Evolutionary conservation across 2,329 filamentous ascomycete species (phyloP), one percentile per base, ranked within the genome.

Genomic region (Calcarisporium arbuscula): DNA sequence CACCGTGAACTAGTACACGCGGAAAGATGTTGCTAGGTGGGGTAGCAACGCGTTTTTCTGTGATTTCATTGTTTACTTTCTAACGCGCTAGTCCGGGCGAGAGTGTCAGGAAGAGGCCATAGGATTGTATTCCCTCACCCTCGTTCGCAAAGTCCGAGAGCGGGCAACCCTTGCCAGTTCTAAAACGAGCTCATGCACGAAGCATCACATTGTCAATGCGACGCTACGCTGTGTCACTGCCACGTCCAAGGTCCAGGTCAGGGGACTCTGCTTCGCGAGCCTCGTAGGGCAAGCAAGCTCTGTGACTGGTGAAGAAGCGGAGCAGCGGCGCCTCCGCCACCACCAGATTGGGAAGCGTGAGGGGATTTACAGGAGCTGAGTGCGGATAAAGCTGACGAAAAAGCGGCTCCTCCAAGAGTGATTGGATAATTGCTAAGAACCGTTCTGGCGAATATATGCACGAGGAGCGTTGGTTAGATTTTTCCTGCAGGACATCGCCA

Each of bases 171-270:
- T 40, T 41, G 46, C 35, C 26, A 26, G 31, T 38, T 48, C 43
- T 52, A 47, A 52, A 48, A 54, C 50, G 34, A 39, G 34, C 38
- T 44, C 34, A 47, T 50, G 50, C 43, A 45, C 40, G 39, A 48
- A 39, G 41, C 43, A 52, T 48, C 46, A 50, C 44, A 45, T 43
- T 39, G 44, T 44, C 38, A 40, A 43, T 46, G 47, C 48, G 49
- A 51, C 53, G 47, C 43, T 49, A 43, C 43, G 31, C 35, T n/a
- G n/a, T n/a, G n/a, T n/a, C n/a, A n/a, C n/a, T n/a, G n/a, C n/a
- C n/a, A n/a, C n/a, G n/a, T n/a, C n/a, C n/a, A n/a, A n/a, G n/a
- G n/a, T n/a, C 41, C 29, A 21, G 34, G 46, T 45, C 41, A 50
- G 45, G 43, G 51, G 47, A 49, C 21, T 15, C 9, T 19, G 6